Evolutionary conservation across 129 eudicot genomes (phyloP), one percentile per base, ranked within the genome.

Genomic region (Flaveria brownii): DNA sequence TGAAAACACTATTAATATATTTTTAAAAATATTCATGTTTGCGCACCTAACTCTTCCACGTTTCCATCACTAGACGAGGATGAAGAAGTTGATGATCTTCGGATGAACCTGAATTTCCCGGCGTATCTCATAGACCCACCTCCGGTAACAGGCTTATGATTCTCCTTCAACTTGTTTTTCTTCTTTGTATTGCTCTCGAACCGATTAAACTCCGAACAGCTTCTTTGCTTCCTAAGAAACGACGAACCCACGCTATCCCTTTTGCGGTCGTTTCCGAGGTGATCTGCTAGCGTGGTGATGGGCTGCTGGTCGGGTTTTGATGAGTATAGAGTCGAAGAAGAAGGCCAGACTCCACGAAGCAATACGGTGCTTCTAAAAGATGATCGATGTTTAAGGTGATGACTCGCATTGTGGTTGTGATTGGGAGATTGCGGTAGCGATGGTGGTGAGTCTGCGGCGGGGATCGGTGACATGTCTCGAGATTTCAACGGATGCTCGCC

Each of bases 101-200:
- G 78, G 0, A 81, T 70, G 20, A 86, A 87, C 36, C 75, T 82
- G 41, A 91, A 82, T 63, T 86, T 88, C 2, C 91, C 89, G 0
- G 91, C 76, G 79, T 88, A 88, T 64, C 93, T 70, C 88, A 83
- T 86, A 28, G 97, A 88, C 25, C 88, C 88, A 33, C 91, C 88
- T 13, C 93, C 85, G 25, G 82, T 83, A 18, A 85, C n/a, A 0
- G 94, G 87, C 68, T 83, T 88, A 59, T 83, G 84, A 86, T 88
- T 91, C 65, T 88, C 94, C 70, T 88, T 88, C 11, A 71, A 75
- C 23, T 61, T 52, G 18, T 14, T 72, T 41, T 16, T 39, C 2
- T 62, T 76, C 56, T 68, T 59, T 3, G 85, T 45, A 1, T 42
- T 16, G 5, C 78, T 70, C n/a, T 83, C 94, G 23, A 79, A 86